Conservation (phyloP, 2,329 filamentous ascomycete species). For the Plectosphaerella sp. region DNA sequence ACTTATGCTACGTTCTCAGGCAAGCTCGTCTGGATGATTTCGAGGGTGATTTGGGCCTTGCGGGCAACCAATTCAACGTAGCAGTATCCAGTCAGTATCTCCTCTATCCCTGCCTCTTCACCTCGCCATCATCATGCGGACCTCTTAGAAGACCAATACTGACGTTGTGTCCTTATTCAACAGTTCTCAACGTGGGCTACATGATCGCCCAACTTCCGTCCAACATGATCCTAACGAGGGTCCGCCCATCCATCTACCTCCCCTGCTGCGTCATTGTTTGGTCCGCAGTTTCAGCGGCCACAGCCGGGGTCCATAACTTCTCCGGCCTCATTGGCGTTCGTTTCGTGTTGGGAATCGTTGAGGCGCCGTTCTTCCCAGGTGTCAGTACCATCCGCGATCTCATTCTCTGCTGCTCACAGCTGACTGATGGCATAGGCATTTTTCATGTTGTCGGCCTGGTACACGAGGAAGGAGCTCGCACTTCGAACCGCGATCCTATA, state of each 20-base stretch:
- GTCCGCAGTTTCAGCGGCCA: slow-evolving; percentile 26
- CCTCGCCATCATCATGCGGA: too few relatives aligned
- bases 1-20: background rate
- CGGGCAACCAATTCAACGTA: slow-evolving; percentile 6
- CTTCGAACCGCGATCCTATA: slow-evolving; percentile 44
- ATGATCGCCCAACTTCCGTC: slow-evolving; percentile 19
- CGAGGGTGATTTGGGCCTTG: slow-evolving; percentile 8
- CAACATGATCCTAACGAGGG: slow-evolving; percentile 39
- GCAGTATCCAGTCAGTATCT: too few relatives aligned
- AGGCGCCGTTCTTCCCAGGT: slow-evolving; percentile 34
- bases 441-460: slow-evolving; percentile 3
- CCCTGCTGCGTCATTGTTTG: slow-evolving; percentile 35
- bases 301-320: background rate
- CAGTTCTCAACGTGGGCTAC: slow-evolving; percentile 2
- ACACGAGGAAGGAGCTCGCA: slow-evolving; percentile 56
- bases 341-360: slow-evolving; percentile 49
- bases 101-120: too few relatives aligned
- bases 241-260: slow-evolving; percentile 36
- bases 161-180: background rate
- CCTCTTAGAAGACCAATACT: too few relatives aligned
- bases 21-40: slow-evolving; percentile 3
- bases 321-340: slow-evolving; percentile 17
- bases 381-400: slow-evolving; percentile 15
- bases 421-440: slow-evolving; percentile 7
- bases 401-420: slow-evolving; percentile 7